These are phyloP conservation scores for Pseudohalonectria lignicola DNA, from an alignment of 2,329 filamentous ascomycete species.

Conservation along the genomic window DNA sequence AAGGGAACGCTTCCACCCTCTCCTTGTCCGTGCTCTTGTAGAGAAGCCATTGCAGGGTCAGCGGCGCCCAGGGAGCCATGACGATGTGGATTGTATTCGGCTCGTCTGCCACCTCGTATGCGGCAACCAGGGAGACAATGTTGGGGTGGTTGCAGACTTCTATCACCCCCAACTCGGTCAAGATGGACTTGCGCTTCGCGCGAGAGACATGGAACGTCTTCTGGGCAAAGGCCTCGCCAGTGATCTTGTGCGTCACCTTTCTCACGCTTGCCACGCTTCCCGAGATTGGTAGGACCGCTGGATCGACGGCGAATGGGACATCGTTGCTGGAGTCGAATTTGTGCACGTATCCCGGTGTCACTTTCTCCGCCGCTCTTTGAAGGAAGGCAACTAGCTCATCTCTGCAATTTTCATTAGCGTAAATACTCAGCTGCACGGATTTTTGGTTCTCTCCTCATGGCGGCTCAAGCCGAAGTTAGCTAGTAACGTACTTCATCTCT, in stretches of 20 bases:
- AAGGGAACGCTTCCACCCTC: conserved; percentile 1
- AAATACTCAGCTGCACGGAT: neutral
- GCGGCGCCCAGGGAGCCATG: conserved; percentile 7
- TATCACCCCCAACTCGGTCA: conserved; percentile 5
- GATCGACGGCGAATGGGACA: neutral
- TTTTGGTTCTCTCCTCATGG: neutral
- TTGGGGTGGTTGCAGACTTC: conserved; percentile 5
- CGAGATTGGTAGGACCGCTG: neutral
- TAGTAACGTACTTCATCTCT: neutral
- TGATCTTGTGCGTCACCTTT: neutral
- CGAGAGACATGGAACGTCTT: neutral
- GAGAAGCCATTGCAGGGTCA: conserved; percentile 3
- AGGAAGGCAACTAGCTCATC: neutral
- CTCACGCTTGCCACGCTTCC: neutral
- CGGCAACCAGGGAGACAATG: conserved; percentile 6
- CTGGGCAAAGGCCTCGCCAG: neutral
- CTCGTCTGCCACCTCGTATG: neutral
- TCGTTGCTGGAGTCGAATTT: neutral
- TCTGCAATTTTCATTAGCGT: neutral
- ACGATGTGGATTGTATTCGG: conserved; percentile 3
- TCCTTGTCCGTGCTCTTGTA: neutral
- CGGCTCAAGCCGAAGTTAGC: neutral
- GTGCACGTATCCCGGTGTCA: neutral
- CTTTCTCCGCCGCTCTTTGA: neutral
- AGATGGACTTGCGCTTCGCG: neutral